A percentile compares a stretch with the other conserved stretches of the same genome.
Evolutionary conservation across 1,284 basidiomycete genomes (phyloP).

Genomic region (Trichosporon sp.): DNA sequence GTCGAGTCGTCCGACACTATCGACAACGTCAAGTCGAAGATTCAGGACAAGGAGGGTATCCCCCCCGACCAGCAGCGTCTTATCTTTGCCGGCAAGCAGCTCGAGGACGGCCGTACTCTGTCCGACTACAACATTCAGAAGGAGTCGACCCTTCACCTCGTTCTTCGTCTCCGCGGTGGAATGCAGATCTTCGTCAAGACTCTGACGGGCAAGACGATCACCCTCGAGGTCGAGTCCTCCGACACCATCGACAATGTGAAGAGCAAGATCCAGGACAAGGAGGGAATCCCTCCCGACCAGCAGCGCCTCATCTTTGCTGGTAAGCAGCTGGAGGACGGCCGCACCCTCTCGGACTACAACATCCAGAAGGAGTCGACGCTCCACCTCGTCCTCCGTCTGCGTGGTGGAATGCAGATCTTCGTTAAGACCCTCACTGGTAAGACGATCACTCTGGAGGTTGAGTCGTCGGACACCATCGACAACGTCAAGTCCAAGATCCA

Average conservation of each 20-base stretch:
- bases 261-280: conserved; percentile 93
- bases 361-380: conserved; percentile 96
- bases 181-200: conserved; percentile 84
- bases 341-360: conserved; percentile 82
- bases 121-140: conserved; percentile 95
- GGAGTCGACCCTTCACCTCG: conserved; percentile 92
- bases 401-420: conserved; percentile 77
- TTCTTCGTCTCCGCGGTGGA: conserved; percentile 77
- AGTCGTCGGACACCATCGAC: conserved; percentile 60
- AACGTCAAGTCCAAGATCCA: conserved; percentile 59
- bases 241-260: conserved; percentile 99
- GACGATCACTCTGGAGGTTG: conserved; percentile 59
- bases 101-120: conserved; percentile 87
- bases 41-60: conserved; percentile 91
- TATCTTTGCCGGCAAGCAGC: conserved; percentile 98
- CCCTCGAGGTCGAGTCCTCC: conserved; percentile 83
- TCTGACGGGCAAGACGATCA: conserved; percentile 98
- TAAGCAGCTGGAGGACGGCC: conserved; percentile 94
- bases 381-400: conserved; percentile 84
- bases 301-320: conserved; percentile 97
- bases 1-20: conserved; percentile 89
- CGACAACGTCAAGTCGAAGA: conserved; percentile 96
- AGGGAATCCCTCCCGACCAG: conserved; percentile 78
- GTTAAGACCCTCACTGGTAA: conserved; percentile 58
- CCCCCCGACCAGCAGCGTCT: conserved; percentile 84